phyloP scores from a whole-genome alignment of 2,329 filamentous ascomycete genomes.

The Fusarium sp. region DNA sequence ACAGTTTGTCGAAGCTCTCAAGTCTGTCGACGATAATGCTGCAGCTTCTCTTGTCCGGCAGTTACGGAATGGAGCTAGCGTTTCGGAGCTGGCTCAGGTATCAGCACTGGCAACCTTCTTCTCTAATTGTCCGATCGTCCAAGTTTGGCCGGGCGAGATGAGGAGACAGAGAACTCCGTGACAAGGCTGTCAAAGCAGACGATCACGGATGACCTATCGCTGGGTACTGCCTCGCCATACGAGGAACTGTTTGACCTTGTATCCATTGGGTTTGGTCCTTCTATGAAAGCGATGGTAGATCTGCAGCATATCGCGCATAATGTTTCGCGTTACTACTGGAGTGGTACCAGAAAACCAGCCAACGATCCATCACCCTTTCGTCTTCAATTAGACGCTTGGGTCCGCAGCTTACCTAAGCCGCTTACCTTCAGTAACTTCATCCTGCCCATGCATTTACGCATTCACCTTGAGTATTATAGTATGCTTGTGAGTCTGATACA shows the following conservation, averaged over 20 bases:
- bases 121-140: not conserved
- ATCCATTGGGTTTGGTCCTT: not conserved
- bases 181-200: not conserved
- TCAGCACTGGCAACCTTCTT: not conserved
- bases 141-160: not conserved
- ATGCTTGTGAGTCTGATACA: not conserved
- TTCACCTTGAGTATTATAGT: not conserved
- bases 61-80: not conserved
- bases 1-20: not conserved
- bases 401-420: not conserved
- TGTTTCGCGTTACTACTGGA: not conserved
- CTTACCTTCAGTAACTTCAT: not conserved
- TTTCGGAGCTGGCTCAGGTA: not conserved
- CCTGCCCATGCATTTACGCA: not conserved
- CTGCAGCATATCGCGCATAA: not conserved
- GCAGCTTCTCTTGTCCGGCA: not conserved
- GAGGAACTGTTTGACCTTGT: not conserved
- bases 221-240: not conserved
- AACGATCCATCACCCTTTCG: not conserved
- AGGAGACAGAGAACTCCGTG: not conserved
- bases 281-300: not conserved
- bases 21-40: not conserved
- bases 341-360: not conserved
- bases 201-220: not conserved
- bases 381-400: not conserved